Conservation (phyloP, 1,284 basidiomycete species). For the Ganoderma multipileum region DNA sequence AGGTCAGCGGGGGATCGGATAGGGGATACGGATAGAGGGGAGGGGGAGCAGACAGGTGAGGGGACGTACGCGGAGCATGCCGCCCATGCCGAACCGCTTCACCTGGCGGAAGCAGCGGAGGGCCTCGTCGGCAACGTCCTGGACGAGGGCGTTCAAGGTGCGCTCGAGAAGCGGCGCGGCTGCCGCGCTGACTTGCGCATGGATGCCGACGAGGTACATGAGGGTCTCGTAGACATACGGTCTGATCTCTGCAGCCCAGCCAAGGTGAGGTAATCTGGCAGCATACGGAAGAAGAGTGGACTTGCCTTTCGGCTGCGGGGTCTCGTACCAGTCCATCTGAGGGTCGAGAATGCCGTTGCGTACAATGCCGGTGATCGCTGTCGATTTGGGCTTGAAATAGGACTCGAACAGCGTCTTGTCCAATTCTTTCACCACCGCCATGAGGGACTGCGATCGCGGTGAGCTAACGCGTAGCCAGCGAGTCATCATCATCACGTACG, state of each 20-base stretch:
- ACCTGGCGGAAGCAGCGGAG: constrained; percentile 88
- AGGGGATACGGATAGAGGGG: background rate
- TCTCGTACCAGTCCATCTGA: constrained; percentile 91
- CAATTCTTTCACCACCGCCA: constrained; percentile 82
- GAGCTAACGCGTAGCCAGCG: constrained; percentile 8
- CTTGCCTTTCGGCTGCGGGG: constrained; percentile 86
- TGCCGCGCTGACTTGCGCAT: constrained; percentile 87
- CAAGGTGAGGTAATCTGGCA: background rate
- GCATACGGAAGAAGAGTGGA: constrained; percentile 10
- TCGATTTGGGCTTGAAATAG: constrained; percentile 83
- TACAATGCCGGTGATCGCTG: constrained; percentile 72
- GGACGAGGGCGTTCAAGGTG: constrained; percentile 83
- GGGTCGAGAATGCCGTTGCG: constrained; percentile 81
- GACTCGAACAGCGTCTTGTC: constrained; percentile 90
- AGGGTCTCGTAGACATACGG: constrained; percentile 93
- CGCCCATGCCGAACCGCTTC: constrained; percentile 93
- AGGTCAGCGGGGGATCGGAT: constrained; percentile 7
- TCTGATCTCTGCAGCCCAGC: constrained; percentile 75
- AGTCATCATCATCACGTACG: constrained; percentile 49
- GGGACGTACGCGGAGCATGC: constrained; percentile 89
- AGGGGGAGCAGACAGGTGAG: constrained; percentile 24
- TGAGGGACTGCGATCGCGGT: constrained; percentile 61
- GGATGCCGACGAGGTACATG: constrained; percentile 89
- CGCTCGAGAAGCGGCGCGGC: constrained; percentile 84
- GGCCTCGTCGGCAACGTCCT: constrained; percentile 84